These are phyloP conservation scores for Dactylellina drechsleri DNA, from an alignment of 2,329 filamentous ascomycete species.

Conservation along the genomic window DNA sequence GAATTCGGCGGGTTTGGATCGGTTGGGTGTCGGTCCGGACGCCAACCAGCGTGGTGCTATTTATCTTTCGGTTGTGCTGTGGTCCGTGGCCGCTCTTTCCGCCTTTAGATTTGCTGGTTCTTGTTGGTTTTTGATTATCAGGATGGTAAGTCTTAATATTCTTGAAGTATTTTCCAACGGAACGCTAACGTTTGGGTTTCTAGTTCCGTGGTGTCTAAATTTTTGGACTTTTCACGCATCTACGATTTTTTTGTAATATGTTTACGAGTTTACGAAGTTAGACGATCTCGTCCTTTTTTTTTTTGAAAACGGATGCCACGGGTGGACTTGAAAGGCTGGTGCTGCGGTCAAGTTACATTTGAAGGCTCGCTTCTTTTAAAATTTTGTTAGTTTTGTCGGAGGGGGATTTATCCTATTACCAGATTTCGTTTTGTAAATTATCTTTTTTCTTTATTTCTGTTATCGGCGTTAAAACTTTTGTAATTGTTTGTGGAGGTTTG, in stretches of 20 bases:
- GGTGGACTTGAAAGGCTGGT: too few relatives aligned
- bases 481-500: constrained; percentile 16
- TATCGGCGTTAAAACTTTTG: constrained; percentile 14
- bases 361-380: neutral
- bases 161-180: neutral
- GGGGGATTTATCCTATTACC: neutral
- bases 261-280: constrained; percentile 35
- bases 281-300: constrained; percentile 8
- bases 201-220: constrained; percentile 59
- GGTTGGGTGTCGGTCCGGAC: constrained; percentile 66
- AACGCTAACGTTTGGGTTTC: constrained; percentile 36
- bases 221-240: constrained; percentile 12
- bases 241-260: constrained; percentile 27
- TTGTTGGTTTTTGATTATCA: constrained; percentile 89
- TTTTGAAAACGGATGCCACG: neutral
- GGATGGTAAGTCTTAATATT: constrained; percentile 74
- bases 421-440: constrained; percentile 17
- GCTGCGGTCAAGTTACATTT: too few relatives aligned
- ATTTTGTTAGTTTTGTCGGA: constrained; percentile 5
- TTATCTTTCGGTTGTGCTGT: constrained; percentile 87
- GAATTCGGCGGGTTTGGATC: constrained; percentile 82
- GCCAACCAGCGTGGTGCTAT: constrained; percentile 72
- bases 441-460: neutral
- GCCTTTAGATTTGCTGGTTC: constrained; percentile 88
- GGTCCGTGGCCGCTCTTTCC: constrained; percentile 85